A percentile compares a stretch with the other conserved stretches of the same genome.
These are phyloP conservation scores for Pseudomonodictys pantanalensis DNA, from an alignment of 495 filamentous ascomycete species.

Conservation along the genomic window DNA sequence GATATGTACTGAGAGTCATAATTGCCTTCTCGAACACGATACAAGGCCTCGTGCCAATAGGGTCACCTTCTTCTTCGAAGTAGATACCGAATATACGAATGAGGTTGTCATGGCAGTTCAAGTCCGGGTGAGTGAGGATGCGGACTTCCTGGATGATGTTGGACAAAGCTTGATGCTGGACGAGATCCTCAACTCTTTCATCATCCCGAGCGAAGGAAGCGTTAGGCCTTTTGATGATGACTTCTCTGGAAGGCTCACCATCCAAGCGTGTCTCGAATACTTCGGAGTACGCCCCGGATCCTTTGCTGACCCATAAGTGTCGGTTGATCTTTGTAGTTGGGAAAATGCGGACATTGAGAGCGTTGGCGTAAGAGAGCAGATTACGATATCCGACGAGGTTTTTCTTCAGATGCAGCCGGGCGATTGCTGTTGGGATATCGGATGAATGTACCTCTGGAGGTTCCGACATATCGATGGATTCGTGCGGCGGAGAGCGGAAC, in stretches of 20 bases:
- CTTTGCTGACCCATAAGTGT: neutral
- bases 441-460: too few relatives aligned
- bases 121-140: neutral
- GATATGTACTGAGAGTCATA: neutral
- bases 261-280: neutral
- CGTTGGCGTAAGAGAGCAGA: neutral
- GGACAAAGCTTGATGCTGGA: neutral
- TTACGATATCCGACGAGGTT: neutral
- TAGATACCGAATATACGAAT: neutral
- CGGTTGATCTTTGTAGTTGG: neutral
- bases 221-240: neutral
- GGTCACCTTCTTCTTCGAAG: neutral
- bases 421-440: too few relatives aligned
- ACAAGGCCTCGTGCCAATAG: neutral
- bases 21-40: neutral
- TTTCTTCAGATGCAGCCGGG: neutral
- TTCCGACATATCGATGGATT: too few relatives aligned
- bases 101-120: neutral
- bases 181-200: neutral
- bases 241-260: neutral
- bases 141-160: neutral
- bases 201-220: neutral
- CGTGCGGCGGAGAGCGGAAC: too few relatives aligned
- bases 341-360: neutral
- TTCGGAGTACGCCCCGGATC: neutral